Conservation (phyloP, 441 rosid species). For the Corymbia citriodora region DNA sequence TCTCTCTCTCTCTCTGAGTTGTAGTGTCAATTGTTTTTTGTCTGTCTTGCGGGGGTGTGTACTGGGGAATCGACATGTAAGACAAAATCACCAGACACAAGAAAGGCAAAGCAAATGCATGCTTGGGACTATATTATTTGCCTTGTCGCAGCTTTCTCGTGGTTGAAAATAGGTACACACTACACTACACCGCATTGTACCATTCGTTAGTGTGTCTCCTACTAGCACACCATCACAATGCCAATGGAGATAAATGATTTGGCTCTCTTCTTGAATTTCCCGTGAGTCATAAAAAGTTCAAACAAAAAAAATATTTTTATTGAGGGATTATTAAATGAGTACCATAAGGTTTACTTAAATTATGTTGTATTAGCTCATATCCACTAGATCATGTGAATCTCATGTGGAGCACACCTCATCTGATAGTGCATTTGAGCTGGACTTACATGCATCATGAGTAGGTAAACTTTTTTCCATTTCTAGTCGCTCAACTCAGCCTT, state of each 20-base stretch:
- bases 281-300: background rate
- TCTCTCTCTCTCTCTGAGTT: background rate
- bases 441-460: background rate
- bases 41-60: background rate
- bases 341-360: background rate
- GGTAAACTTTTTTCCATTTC: background rate
- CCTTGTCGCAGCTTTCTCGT: background rate
- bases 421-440: background rate
- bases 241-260: background rate
- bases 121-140: background rate
- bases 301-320: background rate
- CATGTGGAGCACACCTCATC: background rate
- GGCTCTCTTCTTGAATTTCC: background rate
- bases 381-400: background rate
- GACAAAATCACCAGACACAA: background rate
- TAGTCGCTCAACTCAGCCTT: background rate
- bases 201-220: background rate
- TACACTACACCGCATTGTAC: background rate
- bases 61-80: background rate
- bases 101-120: background rate
- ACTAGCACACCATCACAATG: background rate
- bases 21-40: background rate
- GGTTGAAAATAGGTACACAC: background rate
- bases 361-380: background rate
- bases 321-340: background rate